phyloP scores from a whole-genome alignment of 768 basidiomycete species.

The Hemileccinum rubropunctum region DNA sequence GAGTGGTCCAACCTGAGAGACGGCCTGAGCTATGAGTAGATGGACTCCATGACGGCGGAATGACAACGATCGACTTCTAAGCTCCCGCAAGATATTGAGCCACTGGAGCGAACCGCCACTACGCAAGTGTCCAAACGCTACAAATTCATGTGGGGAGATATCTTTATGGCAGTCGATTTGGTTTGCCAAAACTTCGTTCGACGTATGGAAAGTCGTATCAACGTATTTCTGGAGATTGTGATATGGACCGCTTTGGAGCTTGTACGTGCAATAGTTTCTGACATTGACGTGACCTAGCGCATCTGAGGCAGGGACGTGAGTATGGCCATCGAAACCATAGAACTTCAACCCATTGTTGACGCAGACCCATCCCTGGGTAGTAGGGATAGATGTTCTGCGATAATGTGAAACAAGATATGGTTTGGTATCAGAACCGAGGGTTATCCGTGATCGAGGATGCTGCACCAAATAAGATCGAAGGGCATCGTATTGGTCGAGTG shows the following conservation, averaged over 20 bases:
- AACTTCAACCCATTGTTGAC: constrained; percentile 34
- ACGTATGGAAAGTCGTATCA: constrained; percentile 34
- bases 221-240: constrained; percentile 37
- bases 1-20: constrained; percentile 39
- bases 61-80: constrained; percentile 36
- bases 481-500: constrained; percentile 9
- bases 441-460: constrained; percentile 10
- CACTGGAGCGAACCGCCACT: constrained; percentile 45
- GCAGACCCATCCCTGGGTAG: constrained; percentile 12
- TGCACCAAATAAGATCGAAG: constrained; percentile 9
- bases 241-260: constrained; percentile 35
- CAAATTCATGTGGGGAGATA: constrained; percentile 43
- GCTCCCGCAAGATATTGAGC: constrained; percentile 46
- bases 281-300: constrained; percentile 16
- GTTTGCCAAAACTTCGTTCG: constrained; percentile 41
- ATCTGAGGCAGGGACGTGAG: constrained; percentile 9
- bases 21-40: constrained; percentile 41
- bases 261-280: constrained; percentile 29
- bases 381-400: constrained; percentile 9
- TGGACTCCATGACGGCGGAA: constrained; percentile 42
- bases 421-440: constrained; percentile 24
- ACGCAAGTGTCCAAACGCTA: constrained; percentile 44
- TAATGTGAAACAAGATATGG: constrained; percentile 19
- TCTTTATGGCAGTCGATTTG: constrained; percentile 40
- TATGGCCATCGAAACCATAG: constrained; percentile 28